Conservation (phyloP, 1,284 basidiomycete species). For the Caloboletus inedulis region DNA sequence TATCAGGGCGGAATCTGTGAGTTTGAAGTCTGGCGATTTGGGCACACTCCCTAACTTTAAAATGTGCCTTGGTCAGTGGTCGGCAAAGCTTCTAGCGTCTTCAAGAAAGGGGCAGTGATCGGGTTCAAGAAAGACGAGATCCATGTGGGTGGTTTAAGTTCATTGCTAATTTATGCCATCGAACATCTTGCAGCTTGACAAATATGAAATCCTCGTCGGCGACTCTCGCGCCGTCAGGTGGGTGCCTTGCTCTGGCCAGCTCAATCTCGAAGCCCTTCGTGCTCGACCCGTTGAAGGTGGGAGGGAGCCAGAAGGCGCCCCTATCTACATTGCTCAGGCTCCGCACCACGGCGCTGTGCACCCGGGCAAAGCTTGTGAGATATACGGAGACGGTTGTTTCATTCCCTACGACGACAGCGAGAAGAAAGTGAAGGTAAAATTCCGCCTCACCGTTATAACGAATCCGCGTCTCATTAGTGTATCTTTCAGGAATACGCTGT, state of each 20-base stretch:
- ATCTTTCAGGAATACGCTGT: slow-evolving; percentile 41
- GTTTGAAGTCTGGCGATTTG: slow-evolving; percentile 19
- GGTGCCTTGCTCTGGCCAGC: slow-evolving; percentile 47
- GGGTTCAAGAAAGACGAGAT: slow-evolving; percentile 58
- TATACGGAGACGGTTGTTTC: slow-evolving; percentile 47
- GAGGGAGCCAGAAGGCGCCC: slow-evolving; percentile 56
- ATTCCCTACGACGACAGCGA: slow-evolving; percentile 31
- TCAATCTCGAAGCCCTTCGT: slow-evolving; percentile 45
- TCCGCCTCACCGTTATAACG: background rate
- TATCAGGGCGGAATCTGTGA: slow-evolving; percentile 53
- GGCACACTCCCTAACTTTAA: background rate
- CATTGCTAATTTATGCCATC: background rate
- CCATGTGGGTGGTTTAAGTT: slow-evolving; percentile 41
- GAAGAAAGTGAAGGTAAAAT: slow-evolving; percentile 34
- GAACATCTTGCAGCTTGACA: slow-evolving; percentile 42
- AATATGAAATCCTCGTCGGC: slow-evolving; percentile 68
- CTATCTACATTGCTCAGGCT: slow-evolving; percentile 60
- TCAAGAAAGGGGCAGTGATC: slow-evolving; percentile 59
- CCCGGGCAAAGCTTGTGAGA: slow-evolving; percentile 62
- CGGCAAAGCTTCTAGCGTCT: slow-evolving; percentile 58
- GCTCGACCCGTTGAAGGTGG: slow-evolving; percentile 64
- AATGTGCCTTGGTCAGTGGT: slow-evolving; percentile 43
- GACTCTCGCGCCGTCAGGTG: slow-evolving; percentile 56
- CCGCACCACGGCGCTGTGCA: slow-evolving; percentile 48
- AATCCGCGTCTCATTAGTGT: slow-evolving; percentile 7